phyloP scores from a whole-genome alignment of 192 early-diverging fungal genomes.

The Coemansia sp. region DNA sequence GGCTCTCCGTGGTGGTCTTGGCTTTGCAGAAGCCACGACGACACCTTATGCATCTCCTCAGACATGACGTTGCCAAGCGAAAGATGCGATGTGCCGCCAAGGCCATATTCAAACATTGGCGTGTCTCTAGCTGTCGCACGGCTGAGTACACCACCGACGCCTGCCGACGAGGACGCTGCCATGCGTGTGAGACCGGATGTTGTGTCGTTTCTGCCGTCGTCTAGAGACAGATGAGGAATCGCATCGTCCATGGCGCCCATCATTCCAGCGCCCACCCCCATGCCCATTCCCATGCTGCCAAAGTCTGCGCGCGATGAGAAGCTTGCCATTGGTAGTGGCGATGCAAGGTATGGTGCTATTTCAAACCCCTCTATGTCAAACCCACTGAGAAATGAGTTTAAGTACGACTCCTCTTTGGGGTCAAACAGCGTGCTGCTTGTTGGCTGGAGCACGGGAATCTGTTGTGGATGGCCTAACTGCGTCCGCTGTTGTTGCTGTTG shows the following conservation, averaged over 20 bases:
- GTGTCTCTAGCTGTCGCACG: background rate
- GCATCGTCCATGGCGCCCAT: conserved; percentile 51
- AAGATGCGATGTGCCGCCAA: conserved; percentile 41
- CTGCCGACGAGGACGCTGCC: background rate
- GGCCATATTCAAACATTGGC: conserved; percentile 46
- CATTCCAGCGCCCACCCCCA: conserved; percentile 52
- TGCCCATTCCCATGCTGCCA: conserved; percentile 44
- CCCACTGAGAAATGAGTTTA: conserved; percentile 52
- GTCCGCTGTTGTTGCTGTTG: conserved; percentile 10
- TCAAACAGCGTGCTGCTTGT: conserved; percentile 37
- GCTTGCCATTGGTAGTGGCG: conserved; percentile 42
- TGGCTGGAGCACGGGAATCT: background rate
- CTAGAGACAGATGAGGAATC: conserved; percentile 52
- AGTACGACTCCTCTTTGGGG: conserved; percentile 46
- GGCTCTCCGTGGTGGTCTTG: conserved; percentile 27
- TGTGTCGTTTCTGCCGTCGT: conserved; percentile 21
- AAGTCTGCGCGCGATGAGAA: conserved; percentile 39
- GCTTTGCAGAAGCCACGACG: conserved; percentile 51
- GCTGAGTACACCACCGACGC: background rate
- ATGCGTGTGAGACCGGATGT: conserved; percentile 24
- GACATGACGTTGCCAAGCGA: conserved; percentile 50
- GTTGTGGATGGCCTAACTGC: background rate
- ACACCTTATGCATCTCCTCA: conserved; percentile 51
- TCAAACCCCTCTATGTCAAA: conserved; percentile 49
- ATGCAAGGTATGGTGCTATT: conserved; percentile 29